A percentile compares a stretch with the other conserved stretches of the same genome.
Evolutionary conservation across 2,329 filamentous ascomycete genomes (phyloP).

Genomic region (Botrytis fragariae): DNA sequence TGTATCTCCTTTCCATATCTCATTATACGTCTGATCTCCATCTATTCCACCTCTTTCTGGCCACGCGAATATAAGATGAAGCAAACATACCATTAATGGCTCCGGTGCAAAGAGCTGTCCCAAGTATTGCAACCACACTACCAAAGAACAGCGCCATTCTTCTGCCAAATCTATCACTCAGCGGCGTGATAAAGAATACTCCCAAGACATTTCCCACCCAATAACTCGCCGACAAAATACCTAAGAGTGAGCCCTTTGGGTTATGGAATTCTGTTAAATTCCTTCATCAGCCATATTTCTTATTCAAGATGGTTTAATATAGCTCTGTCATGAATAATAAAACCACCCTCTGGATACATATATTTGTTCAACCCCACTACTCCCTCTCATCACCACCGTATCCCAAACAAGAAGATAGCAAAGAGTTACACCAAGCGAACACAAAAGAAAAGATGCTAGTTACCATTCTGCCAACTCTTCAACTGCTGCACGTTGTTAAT

Average conservation of each 20-base stretch:
- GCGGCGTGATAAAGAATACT: slow-evolving; percentile 25
- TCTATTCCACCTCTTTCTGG: background rate
- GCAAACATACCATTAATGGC: slow-evolving; percentile 10
- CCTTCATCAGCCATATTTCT: background rate
- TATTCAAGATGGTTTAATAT: background rate
- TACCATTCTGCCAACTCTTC: slow-evolving; percentile 25
- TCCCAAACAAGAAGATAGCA: background rate
- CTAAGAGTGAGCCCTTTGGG: slow-evolving; percentile 24
- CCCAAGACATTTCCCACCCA: slow-evolving; percentile 28
- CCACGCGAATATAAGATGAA: background rate
- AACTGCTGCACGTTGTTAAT: slow-evolving; percentile 29
- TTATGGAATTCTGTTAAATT: slow-evolving; percentile 25
- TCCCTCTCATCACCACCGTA: too few species aligned
- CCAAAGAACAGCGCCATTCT: slow-evolving; percentile 18
- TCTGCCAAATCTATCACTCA: slow-evolving; percentile 18
- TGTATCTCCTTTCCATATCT: background rate
- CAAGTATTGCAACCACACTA: slow-evolving; percentile 17
- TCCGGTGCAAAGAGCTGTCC: slow-evolving; percentile 17
- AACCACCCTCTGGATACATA: background rate
- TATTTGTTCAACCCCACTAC: background rate
- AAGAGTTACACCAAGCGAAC: background rate
- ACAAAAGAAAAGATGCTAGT: background rate
- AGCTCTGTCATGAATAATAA: background rate
- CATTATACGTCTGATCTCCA: background rate
- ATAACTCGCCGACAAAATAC: slow-evolving; percentile 25